Conservation (phyloP, 306 rosid species). For the Rubus idaeus region DNA sequence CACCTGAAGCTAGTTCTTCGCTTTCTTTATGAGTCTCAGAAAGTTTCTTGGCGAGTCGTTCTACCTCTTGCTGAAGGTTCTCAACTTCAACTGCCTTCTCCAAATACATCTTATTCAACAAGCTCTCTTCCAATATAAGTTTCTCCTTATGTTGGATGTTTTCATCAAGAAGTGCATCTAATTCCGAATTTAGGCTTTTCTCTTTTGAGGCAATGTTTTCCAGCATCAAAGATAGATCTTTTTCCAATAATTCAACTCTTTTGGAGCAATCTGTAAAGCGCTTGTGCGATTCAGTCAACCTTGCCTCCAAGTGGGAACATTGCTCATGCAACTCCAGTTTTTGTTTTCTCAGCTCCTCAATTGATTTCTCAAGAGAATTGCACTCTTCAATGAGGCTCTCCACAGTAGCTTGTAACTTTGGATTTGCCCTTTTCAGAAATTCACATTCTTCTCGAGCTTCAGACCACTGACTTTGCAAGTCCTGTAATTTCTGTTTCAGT, state of each 20-base stretch:
- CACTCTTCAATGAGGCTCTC: conserved; percentile 39
- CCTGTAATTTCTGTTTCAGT: conserved; percentile 26
- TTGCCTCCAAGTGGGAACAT: conserved; percentile 36
- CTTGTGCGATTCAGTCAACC: conserved; percentile 32
- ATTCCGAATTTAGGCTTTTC: conserved; percentile 31
- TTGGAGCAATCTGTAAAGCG: conserved; percentile 28
- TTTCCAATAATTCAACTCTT: conserved; percentile 36
- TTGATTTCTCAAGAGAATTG: conserved; percentile 33
- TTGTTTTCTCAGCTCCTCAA: conserved; percentile 39
- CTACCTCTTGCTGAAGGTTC: conserved; percentile 34
- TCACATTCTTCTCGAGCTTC: conserved; percentile 39
- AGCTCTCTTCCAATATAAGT: conserved; percentile 20
- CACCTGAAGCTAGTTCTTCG: conserved; percentile 22
- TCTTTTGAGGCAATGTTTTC: conserved; percentile 40
- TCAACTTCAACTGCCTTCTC: conserved; percentile 38
- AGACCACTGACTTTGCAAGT: conserved; percentile 32
- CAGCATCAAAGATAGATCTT: conserved; percentile 30
- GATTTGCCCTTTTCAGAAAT: conserved; percentile 35
- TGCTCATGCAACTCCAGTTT: conserved; percentile 31
- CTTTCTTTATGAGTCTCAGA: conserved; percentile 21
- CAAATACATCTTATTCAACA: conserved; percentile 32
- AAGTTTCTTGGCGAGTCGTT: conserved; percentile 27
- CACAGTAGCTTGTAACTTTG: conserved; percentile 37
- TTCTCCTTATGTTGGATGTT: conserved; percentile 34
- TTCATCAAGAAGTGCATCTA: conserved; percentile 40